These are phyloP conservation scores for Cyanidium caldarium DNA, from an alignment of 23 red algal species.

Conservation along the genomic window DNA sequence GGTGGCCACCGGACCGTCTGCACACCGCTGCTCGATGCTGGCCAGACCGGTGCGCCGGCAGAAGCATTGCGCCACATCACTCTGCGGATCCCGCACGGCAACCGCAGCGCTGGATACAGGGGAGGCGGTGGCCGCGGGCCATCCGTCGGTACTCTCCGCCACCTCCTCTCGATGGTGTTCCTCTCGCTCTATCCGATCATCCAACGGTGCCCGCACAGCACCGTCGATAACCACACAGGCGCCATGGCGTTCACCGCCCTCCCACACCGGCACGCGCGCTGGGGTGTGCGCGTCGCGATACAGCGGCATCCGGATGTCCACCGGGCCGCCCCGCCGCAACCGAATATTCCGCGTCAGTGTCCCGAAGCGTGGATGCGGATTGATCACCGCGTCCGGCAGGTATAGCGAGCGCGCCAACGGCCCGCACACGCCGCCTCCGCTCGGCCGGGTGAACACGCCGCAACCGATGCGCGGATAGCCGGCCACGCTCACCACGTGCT, in stretches of 20 bases:
- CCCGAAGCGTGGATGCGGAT: conserved; percentile 88
- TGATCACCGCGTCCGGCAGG: conserved; percentile 69
- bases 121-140: no score
- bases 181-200: no score
- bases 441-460: conserved; percentile 31
- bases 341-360: conserved; percentile 95
- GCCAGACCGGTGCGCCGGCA: neutral
- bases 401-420: conserved; percentile 61
- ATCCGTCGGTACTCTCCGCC: neutral
- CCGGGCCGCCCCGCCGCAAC: conserved; percentile 48
- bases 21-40: neutral
- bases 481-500: conserved; percentile 49
- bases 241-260: neutral
- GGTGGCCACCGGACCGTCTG: neutral
- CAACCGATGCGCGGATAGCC: conserved; percentile 67
- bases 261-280: conserved; percentile 21
- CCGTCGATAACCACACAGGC: neutral
- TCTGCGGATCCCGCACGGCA: neutral
- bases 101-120: no score
- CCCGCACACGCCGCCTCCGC: conserved; percentile 19
- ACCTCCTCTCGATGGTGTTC: no score
- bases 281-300: conserved; percentile 64
- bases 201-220: neutral
- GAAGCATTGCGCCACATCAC: neutral
- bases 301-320: conserved; percentile 66